Percentiles rank a stretch among this genome's conserved stretches.
phyloP scores from a whole-genome alignment of 2,329 filamentous ascomycete genomes.

The Alternaria arbusti region DNA sequence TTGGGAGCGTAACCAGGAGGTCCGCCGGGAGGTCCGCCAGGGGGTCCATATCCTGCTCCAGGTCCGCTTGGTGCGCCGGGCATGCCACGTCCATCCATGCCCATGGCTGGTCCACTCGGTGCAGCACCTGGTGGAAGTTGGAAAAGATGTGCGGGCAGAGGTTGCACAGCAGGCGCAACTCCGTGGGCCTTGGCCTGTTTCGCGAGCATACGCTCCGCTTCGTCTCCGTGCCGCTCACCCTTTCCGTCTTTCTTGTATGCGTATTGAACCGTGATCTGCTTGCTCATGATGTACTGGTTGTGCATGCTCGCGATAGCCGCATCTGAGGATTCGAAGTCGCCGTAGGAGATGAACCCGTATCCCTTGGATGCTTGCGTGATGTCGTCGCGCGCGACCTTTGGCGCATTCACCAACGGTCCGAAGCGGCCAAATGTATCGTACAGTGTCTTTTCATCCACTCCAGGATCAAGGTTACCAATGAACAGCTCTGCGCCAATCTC shows the following conservation, averaged over 20 bases:
- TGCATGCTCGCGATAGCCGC: conserved; percentile 92
- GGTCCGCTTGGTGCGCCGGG: conserved; percentile 50
- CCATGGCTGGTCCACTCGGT: conserved; percentile 47
- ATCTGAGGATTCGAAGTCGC: conserved; percentile 91
- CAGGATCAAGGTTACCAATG: conserved; percentile 90
- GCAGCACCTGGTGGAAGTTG: conserved; percentile 39
- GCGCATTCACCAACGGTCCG: conserved; percentile 80
- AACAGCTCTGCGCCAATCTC: conserved; percentile 98
- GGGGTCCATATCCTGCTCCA: conserved; percentile 44
- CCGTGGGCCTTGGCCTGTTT: conserved; percentile 94
- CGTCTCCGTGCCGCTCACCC: conserved; percentile 92
- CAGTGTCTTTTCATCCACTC: conserved; percentile 94
- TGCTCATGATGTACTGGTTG: conserved; percentile 95
- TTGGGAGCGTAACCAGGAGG: conserved; percentile 45
- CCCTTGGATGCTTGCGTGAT: conserved; percentile 82
- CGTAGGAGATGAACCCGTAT: conserved; percentile 94
- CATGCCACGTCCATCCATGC: conserved; percentile 41
- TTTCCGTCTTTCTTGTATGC: conserved; percentile 99
- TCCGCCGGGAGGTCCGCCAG: conserved; percentile 50
- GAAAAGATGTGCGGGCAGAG: conserved; percentile 76
- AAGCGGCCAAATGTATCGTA: conserved; percentile 96
- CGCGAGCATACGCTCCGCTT: conserved; percentile 89
- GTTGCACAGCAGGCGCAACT: conserved; percentile 80
- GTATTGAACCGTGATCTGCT: conserved; percentile 95
- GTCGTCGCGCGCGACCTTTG: conserved; percentile 91